Evolutionary conservation across 1,139 yeast species (phyloP), one percentile per base, ranked within the genome.

Genomic region (Pneumocystis sp.): DNA sequence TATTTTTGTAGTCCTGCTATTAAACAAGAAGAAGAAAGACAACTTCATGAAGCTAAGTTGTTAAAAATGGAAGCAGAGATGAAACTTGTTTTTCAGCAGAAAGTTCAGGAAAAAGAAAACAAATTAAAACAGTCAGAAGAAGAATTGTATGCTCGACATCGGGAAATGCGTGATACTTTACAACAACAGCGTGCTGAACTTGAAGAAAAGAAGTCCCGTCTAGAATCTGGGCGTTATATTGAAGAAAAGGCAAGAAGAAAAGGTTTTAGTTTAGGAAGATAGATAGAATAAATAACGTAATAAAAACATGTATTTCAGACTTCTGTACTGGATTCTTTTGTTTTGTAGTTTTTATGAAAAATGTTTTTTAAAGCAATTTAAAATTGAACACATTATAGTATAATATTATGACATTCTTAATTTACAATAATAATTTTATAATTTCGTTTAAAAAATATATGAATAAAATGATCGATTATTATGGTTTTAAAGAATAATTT

Each of bases 41-140:
- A 88, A 60, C 81, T 89, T 73, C 97, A 93, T 75, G 97, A 90
- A 78, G 96, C 96, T 68, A 89, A 93, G 74, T 82, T 95, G 72
- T 86, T 93, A 67, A 90, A 89, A 79, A 85, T 95, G 87, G 98
- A 95, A 79, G 83, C 90, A 50, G 97, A 93, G 78, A 90, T 95
- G 97, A 91, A 93, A 80, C 82, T 86, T 37, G 96, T 95, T 66
- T 95, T 95, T 84, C 96, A 91, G 78, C 95, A 89, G 75, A 95
- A 93, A 80, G 98, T 95, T 57, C 81, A 87, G 67, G 97, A 91
- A 78, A 95, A 95, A 85, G 99, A 95, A 77, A 89, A 90, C 82
- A 91, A 91, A 79, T 83, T 95, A 75, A 96, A 91, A 80, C 89
- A 91, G 78, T 89, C 97, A 63, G 98, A 95, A 78, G 96, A 96